phyloP scores from a whole-genome alignment of 106 monocot species.

The Vanilla planifolia region DNA sequence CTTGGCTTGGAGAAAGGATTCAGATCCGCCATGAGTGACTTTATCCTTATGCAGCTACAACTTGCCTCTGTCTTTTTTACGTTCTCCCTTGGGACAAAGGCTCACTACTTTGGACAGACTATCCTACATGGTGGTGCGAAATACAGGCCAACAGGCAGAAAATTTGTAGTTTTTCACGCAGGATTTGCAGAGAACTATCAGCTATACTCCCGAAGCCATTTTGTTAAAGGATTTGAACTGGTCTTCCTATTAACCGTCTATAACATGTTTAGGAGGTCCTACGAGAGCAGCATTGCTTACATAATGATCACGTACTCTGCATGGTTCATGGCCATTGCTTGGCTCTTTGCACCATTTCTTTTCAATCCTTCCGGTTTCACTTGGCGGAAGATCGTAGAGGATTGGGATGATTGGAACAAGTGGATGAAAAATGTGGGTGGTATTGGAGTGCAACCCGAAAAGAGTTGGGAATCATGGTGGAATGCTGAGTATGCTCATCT shows the following conservation, averaged over 20 bases:
- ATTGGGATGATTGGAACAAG: slow-evolving; percentile 68
- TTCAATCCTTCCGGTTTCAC: slow-evolving; percentile 85
- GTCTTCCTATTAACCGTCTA: slow-evolving; percentile 59
- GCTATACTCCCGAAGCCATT: slow-evolving; percentile 87
- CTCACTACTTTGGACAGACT: slow-evolving; percentile 70
- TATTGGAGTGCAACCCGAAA: slow-evolving; percentile 57
- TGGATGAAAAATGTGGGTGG: slow-evolving; percentile 77
- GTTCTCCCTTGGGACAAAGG: slow-evolving; percentile 78
- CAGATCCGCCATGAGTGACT: slow-evolving; percentile 47
- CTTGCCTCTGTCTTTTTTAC: slow-evolving; percentile 77
- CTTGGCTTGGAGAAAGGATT: slow-evolving; percentile 75
- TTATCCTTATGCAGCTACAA: slow-evolving; percentile 81
- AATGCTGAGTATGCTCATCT: slow-evolving; percentile 62
- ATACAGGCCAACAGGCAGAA: slow-evolving; percentile 64
- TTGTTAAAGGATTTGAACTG: slow-evolving; percentile 85
- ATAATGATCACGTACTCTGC: slow-evolving; percentile 60
- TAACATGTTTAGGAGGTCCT: slow-evolving; percentile 40
- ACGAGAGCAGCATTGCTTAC: slow-evolving; percentile 40
- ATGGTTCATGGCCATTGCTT: slow-evolving; percentile 76
- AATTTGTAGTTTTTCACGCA: slow-evolving; percentile 77
- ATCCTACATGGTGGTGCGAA: slow-evolving; percentile 80
- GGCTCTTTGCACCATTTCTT: slow-evolving; percentile 75
- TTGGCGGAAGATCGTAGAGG: slow-evolving; percentile 75
- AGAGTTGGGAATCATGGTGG: slow-evolving; percentile 96
- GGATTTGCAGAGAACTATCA: slow-evolving; percentile 83